Evolutionary conservation across 768 basidiomycete genomes (phyloP).

Genomic region (Boletus sensibilis): DNA sequence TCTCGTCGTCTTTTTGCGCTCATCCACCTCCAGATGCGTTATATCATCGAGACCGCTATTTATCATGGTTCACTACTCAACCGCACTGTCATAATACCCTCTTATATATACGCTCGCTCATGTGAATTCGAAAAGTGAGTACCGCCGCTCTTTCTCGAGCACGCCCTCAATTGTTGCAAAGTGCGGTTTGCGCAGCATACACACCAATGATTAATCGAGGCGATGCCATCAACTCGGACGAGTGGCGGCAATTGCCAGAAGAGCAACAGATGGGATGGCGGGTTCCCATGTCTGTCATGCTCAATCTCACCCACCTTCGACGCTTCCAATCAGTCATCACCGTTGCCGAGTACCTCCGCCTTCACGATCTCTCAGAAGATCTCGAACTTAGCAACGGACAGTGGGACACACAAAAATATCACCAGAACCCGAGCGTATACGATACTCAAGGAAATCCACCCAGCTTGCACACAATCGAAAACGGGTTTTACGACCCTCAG

Average conservation of each 20-base stretch:
- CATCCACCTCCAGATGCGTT: slow-evolving; percentile 38
- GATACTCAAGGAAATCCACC: slow-evolving; percentile 22
- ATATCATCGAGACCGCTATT: slow-evolving; percentile 47
- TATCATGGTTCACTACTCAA: slow-evolving; percentile 44
- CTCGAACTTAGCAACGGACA: slow-evolving; percentile 38
- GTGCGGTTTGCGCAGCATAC: slow-evolving; percentile 40
- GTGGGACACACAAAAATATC: slow-evolving; percentile 39
- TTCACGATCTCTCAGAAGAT: slow-evolving; percentile 36
- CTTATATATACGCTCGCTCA: slow-evolving; percentile 45
- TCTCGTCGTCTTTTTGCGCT: not conserved
- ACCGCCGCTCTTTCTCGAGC: not conserved
- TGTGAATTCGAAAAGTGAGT: slow-evolving; percentile 37
- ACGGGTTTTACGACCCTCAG: slow-evolving; percentile 41
- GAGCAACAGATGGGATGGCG: slow-evolving; percentile 38
- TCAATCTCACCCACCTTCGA: slow-evolving; percentile 43
- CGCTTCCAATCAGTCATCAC: slow-evolving; percentile 38
- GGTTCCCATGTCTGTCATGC: slow-evolving; percentile 39
- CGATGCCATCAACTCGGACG: slow-evolving; percentile 40
- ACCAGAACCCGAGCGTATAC: slow-evolving; percentile 30
- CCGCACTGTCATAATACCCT: slow-evolving; percentile 43
- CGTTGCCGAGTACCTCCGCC: slow-evolving; percentile 42
- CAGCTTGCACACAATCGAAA: slow-evolving; percentile 37
- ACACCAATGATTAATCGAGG: slow-evolving; percentile 45
- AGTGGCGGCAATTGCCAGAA: slow-evolving; percentile 41
- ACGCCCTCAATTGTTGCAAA: slow-evolving; percentile 10